Percentiles rank a stretch among this genome's conserved stretches.
These are phyloP conservation scores for Hymenoscyphus infarciens DNA, from an alignment of 2,329 filamentous ascomycete genomes.

Conservation along the genomic window DNA sequence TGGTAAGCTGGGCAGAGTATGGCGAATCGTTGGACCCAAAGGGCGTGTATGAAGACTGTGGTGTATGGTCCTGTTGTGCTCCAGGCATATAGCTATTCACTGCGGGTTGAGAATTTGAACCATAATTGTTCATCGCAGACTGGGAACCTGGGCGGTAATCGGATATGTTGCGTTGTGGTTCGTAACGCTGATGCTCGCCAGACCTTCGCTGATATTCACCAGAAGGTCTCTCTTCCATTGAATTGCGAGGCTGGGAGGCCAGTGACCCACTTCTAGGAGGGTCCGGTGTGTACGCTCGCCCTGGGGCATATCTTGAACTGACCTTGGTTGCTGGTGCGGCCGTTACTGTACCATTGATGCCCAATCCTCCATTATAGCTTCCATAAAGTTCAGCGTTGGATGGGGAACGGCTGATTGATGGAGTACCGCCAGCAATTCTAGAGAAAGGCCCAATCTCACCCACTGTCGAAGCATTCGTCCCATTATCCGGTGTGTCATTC, in stretches of 20 bases:
- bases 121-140: constrained; percentile 32
- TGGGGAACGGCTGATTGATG: constrained; percentile 69
- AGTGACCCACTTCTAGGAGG: constrained; percentile 25
- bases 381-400: constrained; percentile 70
- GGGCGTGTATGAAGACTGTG: constrained; percentile 25
- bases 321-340: constrained; percentile 23
- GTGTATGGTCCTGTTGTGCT: constrained; percentile 18
- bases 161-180: constrained; percentile 41
- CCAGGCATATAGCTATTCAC: constrained; percentile 30
- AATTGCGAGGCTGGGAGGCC: constrained; percentile 37
- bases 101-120: constrained; percentile 30
- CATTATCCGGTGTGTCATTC: constrained; percentile 58
- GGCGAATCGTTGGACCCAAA: constrained; percentile 19
- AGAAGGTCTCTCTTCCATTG: constrained; percentile 46
- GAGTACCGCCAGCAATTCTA: constrained; percentile 71
- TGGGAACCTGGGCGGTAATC: constrained; percentile 36
- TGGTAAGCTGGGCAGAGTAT: constrained; percentile 18
- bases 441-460: constrained; percentile 75
- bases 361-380: constrained; percentile 35
- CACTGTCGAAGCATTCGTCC: constrained; percentile 52
- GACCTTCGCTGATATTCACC: constrained; percentile 41
- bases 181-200: constrained; percentile 42
- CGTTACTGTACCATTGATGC: constrained; percentile 29
- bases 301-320: constrained; percentile 35
- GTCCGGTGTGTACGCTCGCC: constrained; percentile 28